Evolutionary conservation across 192 early-diverging fungal species (phyloP), one percentile per base, ranked within the genome.

Genomic region (Coemansia sp.): DNA sequence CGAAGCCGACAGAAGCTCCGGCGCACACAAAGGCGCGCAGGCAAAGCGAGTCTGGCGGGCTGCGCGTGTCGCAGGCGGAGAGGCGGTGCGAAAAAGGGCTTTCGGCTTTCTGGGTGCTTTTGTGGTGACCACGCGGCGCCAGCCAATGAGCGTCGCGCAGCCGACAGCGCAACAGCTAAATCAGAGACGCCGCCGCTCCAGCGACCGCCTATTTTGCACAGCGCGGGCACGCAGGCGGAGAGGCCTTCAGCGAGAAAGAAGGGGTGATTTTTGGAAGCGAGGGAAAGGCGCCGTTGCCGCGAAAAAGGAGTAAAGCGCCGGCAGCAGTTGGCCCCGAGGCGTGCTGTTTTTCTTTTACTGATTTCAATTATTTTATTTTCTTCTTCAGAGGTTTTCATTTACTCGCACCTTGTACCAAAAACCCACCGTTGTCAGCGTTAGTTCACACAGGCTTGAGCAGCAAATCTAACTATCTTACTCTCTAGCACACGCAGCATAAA

Each of bases 331-430:
- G n/a, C n/a, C n/a, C n/a, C n/a, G n/a, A n/a, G n/a, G n/a, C n/a
- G n/a, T n/a, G n/a, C n/a, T n/a, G 20, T 35, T 51, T 46, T 32
- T 46, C 19, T 48, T 43, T 57, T 57, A 30, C 33, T 43, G 24
- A 42, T 36, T 59, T 45, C 41, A 19, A 29, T 33, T 8, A 5
- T 36, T 48, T 52, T 68, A 47, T 38, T 50, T 42, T 49, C 38
- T 48, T 49, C 29, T 20, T 44, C 38, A 55, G 49, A 57, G 53
- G 50, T 57, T 55, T 60, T 55, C 22, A 46, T 25, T 22, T 32
- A 13, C 45, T 42, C 46, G 34, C 42, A 54, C 54, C n/a, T 41
- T 65, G 62, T 65, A 72, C 50, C 52, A 62, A 72, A 70, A 56
- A 71, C 40, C 33, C 46, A 29, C 18, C 30, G 6, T 32, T 32